A percentile compares a stretch with the other conserved stretches of the same genome.
Evolutionary conservation across 1,139 yeast species (phyloP).

Genomic region (Kodamaea alishanica): DNA sequence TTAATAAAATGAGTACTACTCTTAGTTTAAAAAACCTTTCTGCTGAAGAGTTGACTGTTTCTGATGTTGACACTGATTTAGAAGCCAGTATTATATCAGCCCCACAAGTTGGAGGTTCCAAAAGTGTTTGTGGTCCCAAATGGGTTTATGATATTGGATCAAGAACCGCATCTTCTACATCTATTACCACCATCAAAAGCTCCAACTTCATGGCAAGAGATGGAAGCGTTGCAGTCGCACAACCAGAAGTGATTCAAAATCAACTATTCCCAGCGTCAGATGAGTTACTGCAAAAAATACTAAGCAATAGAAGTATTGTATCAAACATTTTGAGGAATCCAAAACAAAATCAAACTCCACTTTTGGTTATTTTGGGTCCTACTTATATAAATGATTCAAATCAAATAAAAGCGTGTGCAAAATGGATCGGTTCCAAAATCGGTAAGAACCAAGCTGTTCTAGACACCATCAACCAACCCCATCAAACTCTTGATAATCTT

Average conservation of each 20-base stretch:
- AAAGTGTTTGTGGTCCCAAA: slow-evolving; percentile 1
- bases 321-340: slow-evolving; percentile 13
- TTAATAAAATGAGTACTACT: too few species aligned
- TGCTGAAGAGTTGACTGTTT: neutral
- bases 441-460: slow-evolving; percentile 15
- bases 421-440: slow-evolving; percentile 32
- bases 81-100: neutral
- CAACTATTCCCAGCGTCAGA: slow-evolving; percentile 35
- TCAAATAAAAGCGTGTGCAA: slow-evolving; percentile 39
- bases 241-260: slow-evolving; percentile 46
- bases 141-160: slow-evolving; percentile 18
- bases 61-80: neutral
- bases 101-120: neutral
- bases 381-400: slow-evolving; percentile 22
- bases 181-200: neutral
- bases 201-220: slow-evolving; percentile 6
- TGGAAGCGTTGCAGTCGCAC: slow-evolving; percentile 30
- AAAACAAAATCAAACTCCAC: slow-evolving; percentile 13
- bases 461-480: slow-evolving; percentile 8
- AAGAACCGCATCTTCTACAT: neutral
- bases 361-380: slow-evolving; percentile 43
- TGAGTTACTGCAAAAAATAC: slow-evolving; percentile 25
- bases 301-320: slow-evolving; percentile 18
- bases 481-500: slow-evolving; percentile 10
- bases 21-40: too few species aligned